Base-by-base conservation (phyloP, 148 eudicot species). In the Oxyria digyna region DNA sequence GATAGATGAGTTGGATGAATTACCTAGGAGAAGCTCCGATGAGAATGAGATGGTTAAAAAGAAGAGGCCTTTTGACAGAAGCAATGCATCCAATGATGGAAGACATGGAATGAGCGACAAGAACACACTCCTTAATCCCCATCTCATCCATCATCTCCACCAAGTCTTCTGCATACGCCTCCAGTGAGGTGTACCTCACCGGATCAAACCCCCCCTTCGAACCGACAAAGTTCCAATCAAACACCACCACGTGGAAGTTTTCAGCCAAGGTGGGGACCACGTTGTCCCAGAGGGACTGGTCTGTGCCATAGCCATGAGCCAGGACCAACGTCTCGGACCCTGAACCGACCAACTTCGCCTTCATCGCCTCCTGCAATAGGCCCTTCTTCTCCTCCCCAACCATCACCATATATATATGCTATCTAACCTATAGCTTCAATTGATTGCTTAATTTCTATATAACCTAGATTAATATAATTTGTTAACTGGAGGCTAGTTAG, bases 41-140 rank as follows among this genome's bases (percentile, higher is more conserved):
- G 42, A 91, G 88, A 3, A 91, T 72, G 66, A 91, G 93, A 55
- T 80, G 82, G 42, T 80, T 79, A 55, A 91, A 91, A 38, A 91
- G 90, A 3, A 80, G 76, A 52, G 97, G 97, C 66, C 85, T 89
- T 73, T 82, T 89, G 6, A 82, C 74, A 38, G 97, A 89, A 77
- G 97, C 96, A 80, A 89, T 75, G 78, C 97, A 91, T 26, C 97
- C 97, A 68, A 91, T 79, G 82, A 87, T 89, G 11, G 77, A 87
- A 57, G 97, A 80, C 96, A 91, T 91, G 21, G 97, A 91, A 75
- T 91, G 97, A 0, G 91, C 96, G 49, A 92, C 83, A 72, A 81
- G 83, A 17, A 87, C 78, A 46, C 78, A 75, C 1, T 87, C 78
- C n/a, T 67, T 73, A 23, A 89, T 33, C 4, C 76, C 79, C 85